Evolutionary conservation across 164 flowering plant species (phyloP), one percentile per base, ranked within the genome.

Genomic region (Vitis amurensis): DNA sequence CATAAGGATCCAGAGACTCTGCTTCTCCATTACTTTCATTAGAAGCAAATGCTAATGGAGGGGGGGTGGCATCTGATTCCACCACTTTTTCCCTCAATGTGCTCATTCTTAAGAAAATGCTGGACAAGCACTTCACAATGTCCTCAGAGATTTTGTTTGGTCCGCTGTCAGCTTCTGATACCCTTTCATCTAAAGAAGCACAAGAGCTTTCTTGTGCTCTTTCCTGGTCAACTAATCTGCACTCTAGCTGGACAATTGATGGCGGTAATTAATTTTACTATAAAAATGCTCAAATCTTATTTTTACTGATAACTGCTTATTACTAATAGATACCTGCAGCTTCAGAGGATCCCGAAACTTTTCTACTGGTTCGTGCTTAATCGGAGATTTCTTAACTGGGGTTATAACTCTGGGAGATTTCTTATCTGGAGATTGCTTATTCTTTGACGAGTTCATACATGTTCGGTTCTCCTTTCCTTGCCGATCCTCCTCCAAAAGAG

Each of bases 71-170:
- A 23, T 67, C 73, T 12, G 64, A 47, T 49, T 73, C 78, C 49
- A 69, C 61, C 8, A 63, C 69, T 70, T 81, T 82, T 31, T 83
- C 83, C 69, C 78, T 82, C 44, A 59, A 66, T 27, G 72, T 73
- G 77, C 81, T 81, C 75, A 89, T 64, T 62, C 87, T 84, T 17
- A 75, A 13, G 61, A 85, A 85, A 64, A 89, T 85, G 72, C 75
- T 74, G 15, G 66, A 78, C 69, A 87, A 74, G 62, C 89, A 87
- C 69, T 77, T 82, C 76, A 87, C 57, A 30, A 83, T 66, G 47
- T 89, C 86, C 80, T 89, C 88, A 3, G 92, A 85, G n/a, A 81
- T 61, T 67, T 73, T 80, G 76, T 89, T 89, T 10, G 87, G 87
- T 50, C 59, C 17, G 55, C 75, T 73, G 17, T 82, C 80, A 23